A percentile compares a stretch with the other conserved stretches of the same genome.
Evolutionary conservation across 2,329 filamentous ascomycete genomes (phyloP).

Genomic region (Calonectria pteridis): DNA sequence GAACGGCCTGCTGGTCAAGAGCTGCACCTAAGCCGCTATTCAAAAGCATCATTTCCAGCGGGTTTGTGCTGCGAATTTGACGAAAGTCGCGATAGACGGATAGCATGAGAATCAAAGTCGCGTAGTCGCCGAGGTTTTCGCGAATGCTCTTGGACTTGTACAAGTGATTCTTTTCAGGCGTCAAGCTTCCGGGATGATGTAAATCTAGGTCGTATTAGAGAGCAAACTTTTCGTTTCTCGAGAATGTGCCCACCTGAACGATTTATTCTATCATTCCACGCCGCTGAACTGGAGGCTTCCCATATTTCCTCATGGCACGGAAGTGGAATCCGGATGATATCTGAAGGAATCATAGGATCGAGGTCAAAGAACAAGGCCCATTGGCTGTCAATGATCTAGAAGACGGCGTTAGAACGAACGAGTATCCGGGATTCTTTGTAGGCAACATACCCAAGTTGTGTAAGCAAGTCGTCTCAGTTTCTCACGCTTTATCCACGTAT

Average conservation of each 20-base stretch:
- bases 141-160: neutral
- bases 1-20: neutral
- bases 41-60: neutral
- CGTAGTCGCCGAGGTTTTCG: neutral
- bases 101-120: neutral
- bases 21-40: neutral
- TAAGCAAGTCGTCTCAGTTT: neutral
- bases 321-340: neutral
- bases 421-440: rapidly evolving
- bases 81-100: neutral
- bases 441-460: neutral
- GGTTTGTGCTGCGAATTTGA: neutral
- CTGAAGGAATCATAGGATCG: neutral
- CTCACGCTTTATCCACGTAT: neutral
- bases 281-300: neutral
- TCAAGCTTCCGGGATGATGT: neutral
- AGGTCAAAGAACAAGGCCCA: neutral
- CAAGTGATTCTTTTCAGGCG: neutral
- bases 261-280: neutral
- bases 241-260: neutral
- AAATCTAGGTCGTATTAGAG: neutral
- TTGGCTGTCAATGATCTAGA: neutral
- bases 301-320: neutral
- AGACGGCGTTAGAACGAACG: neutral
- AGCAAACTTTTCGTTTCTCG: neutral